Conservation (phyloP, 148 eudicot species). For the Heliosperma pusillum region DNA sequence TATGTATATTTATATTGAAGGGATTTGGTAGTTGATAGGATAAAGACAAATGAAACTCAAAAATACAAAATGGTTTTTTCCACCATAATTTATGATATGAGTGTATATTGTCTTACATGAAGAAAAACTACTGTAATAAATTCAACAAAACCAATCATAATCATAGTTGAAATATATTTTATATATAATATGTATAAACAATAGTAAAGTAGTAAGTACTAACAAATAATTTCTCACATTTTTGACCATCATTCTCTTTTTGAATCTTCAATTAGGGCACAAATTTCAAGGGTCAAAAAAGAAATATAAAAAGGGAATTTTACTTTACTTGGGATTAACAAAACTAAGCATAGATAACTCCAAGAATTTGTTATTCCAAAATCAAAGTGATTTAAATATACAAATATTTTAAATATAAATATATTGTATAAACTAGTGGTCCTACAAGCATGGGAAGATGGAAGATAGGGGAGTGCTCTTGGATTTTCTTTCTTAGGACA, state of each 20-base stretch:
- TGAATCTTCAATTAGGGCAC: conserved; percentile 15
- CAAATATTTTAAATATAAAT: no score
- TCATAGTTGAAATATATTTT: conserved; percentile 2
- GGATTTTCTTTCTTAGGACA: conserved; percentile 32
- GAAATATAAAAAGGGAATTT: conserved; percentile 21
- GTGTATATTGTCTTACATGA: conserved; percentile 19
- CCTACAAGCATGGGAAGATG: conserved; percentile 21
- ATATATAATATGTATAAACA: background rate
- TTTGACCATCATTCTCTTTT: conserved; percentile 11
- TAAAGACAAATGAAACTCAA: conserved; percentile 21
- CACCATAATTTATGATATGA: conserved; percentile 16
- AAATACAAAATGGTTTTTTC: conserved; percentile 5
- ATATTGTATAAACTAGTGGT: conserved; percentile 19
- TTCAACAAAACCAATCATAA: conserved; percentile 19
- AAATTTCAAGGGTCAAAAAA: conserved; percentile 42
- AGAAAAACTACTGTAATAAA: background rate
- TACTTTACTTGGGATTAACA: conserved; percentile 40
- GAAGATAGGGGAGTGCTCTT: conserved; percentile 17
- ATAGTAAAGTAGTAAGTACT: background rate
- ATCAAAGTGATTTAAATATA: background rate
- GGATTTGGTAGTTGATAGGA: conserved; percentile 10
- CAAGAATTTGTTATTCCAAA: conserved; percentile 3
- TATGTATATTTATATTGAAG: background rate
- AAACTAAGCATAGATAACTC: conserved; percentile 15
- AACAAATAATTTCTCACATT: background rate